These are phyloP conservation scores for Ceratocystis colombiana DNA, from an alignment of 2,329 filamentous ascomycete species.

Conservation along the genomic window DNA sequence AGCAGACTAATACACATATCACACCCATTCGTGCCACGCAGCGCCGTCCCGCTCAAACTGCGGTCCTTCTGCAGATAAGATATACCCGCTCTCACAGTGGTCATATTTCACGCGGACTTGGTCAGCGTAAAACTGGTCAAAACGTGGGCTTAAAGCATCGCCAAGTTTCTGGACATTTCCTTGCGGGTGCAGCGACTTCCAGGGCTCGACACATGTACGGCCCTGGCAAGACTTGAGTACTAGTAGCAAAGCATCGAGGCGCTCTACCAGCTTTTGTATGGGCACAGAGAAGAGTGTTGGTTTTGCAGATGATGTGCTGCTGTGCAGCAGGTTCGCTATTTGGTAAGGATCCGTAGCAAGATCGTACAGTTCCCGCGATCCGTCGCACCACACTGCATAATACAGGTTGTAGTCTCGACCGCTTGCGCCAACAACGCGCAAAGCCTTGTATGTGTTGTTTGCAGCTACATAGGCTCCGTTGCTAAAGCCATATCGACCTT, in stretches of 20 bases:
- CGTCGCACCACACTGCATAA: conserved; percentile 48
- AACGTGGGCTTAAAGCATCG: conserved; percentile 41
- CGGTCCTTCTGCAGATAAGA: conserved; percentile 46
- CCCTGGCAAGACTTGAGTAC: conserved; percentile 52
- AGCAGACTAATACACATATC: background rate
- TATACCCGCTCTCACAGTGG: conserved; percentile 47
- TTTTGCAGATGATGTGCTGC: conserved; percentile 16
- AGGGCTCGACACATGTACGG: conserved; percentile 43
- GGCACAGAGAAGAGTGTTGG: conserved; percentile 31
- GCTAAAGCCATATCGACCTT: conserved; percentile 28
- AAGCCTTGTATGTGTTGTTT: conserved; percentile 46
- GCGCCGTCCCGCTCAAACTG: conserved; percentile 32
- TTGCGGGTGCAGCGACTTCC: conserved; percentile 45
- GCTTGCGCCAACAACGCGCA: conserved; percentile 37
- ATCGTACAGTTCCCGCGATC: conserved; percentile 41
- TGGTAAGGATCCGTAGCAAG: conserved; percentile 46
- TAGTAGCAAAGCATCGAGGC: conserved; percentile 48
- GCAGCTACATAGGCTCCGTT: conserved; percentile 11
- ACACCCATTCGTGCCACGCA: conserved; percentile 30
- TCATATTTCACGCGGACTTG: conserved; percentile 42
- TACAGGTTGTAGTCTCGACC: conserved; percentile 40
- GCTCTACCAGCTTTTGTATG: conserved; percentile 37
- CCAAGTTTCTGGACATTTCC: conserved; percentile 41
- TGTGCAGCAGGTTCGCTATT: conserved; percentile 30
- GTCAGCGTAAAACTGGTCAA: conserved; percentile 44